A percentile compares a stretch with the other conserved stretches of the same genome.
Conservation (phyloP, 768 basidiomycete genomes). For the Serpula lacrymans region DNA sequence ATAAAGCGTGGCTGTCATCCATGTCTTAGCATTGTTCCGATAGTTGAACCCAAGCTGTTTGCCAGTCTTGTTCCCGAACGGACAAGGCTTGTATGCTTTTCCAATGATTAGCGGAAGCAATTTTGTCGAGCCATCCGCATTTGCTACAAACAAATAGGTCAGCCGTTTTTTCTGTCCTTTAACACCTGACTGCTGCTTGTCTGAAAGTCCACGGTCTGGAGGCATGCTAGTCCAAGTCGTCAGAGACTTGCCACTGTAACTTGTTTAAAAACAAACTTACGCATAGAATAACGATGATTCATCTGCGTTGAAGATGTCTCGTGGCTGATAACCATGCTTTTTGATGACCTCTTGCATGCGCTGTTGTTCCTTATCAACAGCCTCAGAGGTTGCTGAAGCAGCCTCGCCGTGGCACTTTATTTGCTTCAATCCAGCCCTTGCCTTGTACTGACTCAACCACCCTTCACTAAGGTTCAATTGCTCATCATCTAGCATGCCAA, state of each 20-base stretch:
- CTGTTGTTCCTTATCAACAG: constrained; percentile 21
- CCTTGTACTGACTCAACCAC: constrained; percentile 13
- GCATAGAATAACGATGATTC: constrained; percentile 34
- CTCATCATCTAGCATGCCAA: constrained; percentile 30
- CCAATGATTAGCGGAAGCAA: constrained; percentile 31
- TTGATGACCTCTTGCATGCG: constrained; percentile 24
- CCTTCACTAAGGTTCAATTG: constrained; percentile 29
- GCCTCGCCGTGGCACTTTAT: constrained; percentile 30
- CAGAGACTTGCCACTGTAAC: neutral
- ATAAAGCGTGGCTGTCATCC: constrained; percentile 35
- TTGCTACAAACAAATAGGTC: constrained; percentile 12
- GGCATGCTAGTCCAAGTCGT: constrained; percentile 7
- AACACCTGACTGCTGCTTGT: neutral
- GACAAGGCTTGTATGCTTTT: constrained; percentile 23
- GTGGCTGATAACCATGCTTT: constrained; percentile 19
- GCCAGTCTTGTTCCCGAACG: constrained; percentile 24
- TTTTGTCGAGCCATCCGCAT: constrained; percentile 33
- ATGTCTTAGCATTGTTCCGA: constrained; percentile 34
- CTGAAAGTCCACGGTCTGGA: neutral
- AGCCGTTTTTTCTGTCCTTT: constrained; percentile 4
- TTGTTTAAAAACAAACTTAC: constrained; percentile 12
- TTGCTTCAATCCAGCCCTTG: neutral
- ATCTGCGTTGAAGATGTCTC: constrained; percentile 37
- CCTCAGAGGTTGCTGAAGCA: constrained; percentile 19
- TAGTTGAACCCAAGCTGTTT: constrained; percentile 33